Base-by-base conservation (phyloP, 176 grass and related monocot species). In the Eremochloa ophiuroides region DNA sequence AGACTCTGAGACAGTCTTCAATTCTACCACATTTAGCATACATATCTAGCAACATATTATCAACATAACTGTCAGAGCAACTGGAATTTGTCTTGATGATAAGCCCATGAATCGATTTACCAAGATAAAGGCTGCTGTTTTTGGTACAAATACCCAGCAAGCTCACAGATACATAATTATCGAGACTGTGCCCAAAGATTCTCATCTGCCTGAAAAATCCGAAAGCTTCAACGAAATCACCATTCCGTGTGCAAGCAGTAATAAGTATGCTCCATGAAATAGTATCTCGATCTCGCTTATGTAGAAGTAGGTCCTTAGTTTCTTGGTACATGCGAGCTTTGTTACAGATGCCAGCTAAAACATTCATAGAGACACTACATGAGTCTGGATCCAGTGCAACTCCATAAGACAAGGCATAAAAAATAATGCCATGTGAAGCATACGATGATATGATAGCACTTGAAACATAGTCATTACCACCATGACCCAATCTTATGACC, bases 11-110 rank as follows among this genome's bases (percentile, higher is more conserved):
- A 81, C 91, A 90, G 23, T 88, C 83, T 53, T 97, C 84, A 43
- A 98, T 80, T 73, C 88, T 91, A 63, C 95, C 95, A 72, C 92
- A 98, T 83, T 98, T 94, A 41, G 85, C 92, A 71, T 97, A 94
- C 88, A 97, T 91, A 84, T 97, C 88, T 39, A 97, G 61, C 82
- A 94, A 76, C 81, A 91, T 43, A 87, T 97, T 94, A 79, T 37
- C 29, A 64, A 87, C 84, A 55, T 71, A 87, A 74, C 85, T 91
- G 60, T 98, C 88, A 9, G 75, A 81, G 83, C 58, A 71, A 12
- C 80, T 66, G 17, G 74, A 90, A 47, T 71, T 70, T 41, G 86
- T 94, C 86, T 94, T 98, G 40, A 91, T 61, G 80, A 89, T 60
- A 80, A 94, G 77, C 4, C 90, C 88, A 66, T 98, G 92, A 82